Percentiles rank a stretch among this genome's conserved stretches.
Evolutionary conservation across 306 rosid species (phyloP).

Genomic region (Cicer judaicum): DNA sequence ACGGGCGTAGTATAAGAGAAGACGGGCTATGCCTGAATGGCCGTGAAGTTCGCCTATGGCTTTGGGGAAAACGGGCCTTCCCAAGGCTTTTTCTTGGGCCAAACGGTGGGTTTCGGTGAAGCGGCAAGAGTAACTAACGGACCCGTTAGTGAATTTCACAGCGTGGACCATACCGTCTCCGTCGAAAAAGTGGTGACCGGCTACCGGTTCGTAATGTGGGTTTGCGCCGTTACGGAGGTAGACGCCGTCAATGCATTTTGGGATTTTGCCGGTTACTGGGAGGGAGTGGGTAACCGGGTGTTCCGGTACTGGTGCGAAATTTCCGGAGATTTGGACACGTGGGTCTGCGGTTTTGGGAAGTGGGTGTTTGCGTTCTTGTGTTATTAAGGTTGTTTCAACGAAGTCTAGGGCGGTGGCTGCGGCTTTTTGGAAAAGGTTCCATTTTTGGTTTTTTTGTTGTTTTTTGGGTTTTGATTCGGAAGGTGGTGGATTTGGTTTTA

Average conservation of each 20-base stretch:
- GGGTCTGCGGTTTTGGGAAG: constrained; percentile 96
- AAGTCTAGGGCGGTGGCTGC: constrained; percentile 70
- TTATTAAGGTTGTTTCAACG: constrained; percentile 60
- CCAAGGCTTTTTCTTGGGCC: constrained; percentile 67
- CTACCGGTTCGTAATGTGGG: constrained; percentile 78
- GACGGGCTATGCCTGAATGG: constrained; percentile 89
- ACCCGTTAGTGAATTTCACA: constrained; percentile 55
- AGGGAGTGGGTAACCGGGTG: constrained; percentile 49
- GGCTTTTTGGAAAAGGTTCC: constrained; percentile 64
- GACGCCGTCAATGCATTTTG: constrained; percentile 76
- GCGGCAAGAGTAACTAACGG: constrained; percentile 76
- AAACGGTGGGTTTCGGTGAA: constrained; percentile 85
- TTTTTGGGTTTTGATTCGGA: neutral
- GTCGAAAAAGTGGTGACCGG: constrained; percentile 97
- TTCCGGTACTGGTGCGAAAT: constrained; percentile 91
- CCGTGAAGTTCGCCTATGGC: constrained; percentile 99
- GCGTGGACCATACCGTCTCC: constrained; percentile 99
- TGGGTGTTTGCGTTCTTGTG: constrained; percentile 60
- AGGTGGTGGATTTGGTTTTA: neutral
- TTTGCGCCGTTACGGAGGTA: constrained; percentile 94
- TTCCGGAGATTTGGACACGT: constrained; percentile 83
- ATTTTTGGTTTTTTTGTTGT: constrained; percentile 25
- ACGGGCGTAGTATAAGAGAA: constrained; percentile 76
- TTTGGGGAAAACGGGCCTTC: constrained; percentile 82
- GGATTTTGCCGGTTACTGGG: constrained; percentile 68